A percentile compares a stretch with the other conserved stretches of the same genome.
These are phyloP conservation scores for Xerocomus cyaneibrunnescens DNA, from an alignment of 1,284 basidiomycete species.

Conservation along the genomic window DNA sequence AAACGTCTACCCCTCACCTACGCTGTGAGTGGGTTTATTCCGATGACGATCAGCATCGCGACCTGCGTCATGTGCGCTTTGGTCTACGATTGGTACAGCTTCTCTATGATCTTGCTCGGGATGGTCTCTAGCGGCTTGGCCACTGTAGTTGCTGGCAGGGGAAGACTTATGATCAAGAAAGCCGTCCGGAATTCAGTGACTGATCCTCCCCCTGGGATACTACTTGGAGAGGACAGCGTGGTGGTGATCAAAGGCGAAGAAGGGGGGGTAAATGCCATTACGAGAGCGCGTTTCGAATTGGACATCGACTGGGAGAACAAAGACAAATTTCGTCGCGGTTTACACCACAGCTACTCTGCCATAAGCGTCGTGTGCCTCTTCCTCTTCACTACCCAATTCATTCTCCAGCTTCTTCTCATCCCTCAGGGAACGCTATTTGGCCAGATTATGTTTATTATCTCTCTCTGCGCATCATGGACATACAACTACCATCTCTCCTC, in stretches of 20 bases:
- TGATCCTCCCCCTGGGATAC: slow-evolving; percentile 26
- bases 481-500: slow-evolving; percentile 30
- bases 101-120: slow-evolving; percentile 33
- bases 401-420: slow-evolving; percentile 31
- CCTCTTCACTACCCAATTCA: slow-evolving; percentile 30
- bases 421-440: slow-evolving; percentile 34
- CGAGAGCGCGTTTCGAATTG: slow-evolving; percentile 16
- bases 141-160: slow-evolving; percentile 24
- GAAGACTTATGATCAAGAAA: slow-evolving; percentile 21
- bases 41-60: slow-evolving; percentile 22
- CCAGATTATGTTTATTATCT: slow-evolving; percentile 34
- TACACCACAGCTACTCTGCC: slow-evolving; percentile 9
- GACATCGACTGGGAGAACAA: slow-evolving; percentile 8
- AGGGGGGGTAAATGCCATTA: slow-evolving; percentile 11
- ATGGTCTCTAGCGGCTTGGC: slow-evolving; percentile 32
- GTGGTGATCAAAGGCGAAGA: slow-evolving; percentile 23
- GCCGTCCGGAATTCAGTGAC: slow-evolving; percentile 12
- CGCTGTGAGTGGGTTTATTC: slow-evolving; percentile 15
- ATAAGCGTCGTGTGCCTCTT: slow-evolving; percentile 20
- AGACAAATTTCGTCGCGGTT: slow-evolving; percentile 1
- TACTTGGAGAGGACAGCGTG: slow-evolving; percentile 16
- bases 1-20: slow-evolving; percentile 8
- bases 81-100: slow-evolving; percentile 28
- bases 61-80: slow-evolving; percentile 23
- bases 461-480: slow-evolving; percentile 30